These are phyloP conservation scores for Penicillium taxi DNA, from an alignment of 495 filamentous ascomycete genomes.

Conservation along the genomic window DNA sequence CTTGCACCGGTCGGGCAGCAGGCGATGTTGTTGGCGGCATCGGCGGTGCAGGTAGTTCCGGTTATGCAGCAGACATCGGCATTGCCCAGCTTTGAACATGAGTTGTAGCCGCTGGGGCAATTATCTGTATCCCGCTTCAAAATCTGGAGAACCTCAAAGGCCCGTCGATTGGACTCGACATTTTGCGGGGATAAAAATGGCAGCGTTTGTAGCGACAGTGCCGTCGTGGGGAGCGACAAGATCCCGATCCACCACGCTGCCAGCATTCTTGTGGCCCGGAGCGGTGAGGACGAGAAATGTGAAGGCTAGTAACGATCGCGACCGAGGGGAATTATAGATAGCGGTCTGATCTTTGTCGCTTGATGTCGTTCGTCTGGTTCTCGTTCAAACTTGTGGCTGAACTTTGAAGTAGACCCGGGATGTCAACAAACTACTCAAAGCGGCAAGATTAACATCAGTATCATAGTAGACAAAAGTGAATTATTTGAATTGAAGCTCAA, in stretches of 20 bases:
- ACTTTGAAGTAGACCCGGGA: conserved; percentile 10
- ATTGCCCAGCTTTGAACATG: conserved; percentile 43
- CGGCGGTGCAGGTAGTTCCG: conserved; percentile 48
- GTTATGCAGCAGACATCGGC: conserved; percentile 49
- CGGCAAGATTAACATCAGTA: conserved; percentile 19
- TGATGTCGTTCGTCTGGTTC: conserved; percentile 1
- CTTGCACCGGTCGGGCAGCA: conserved; percentile 56
- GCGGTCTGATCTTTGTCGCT: neutral
- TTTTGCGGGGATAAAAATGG: conserved; percentile 24
- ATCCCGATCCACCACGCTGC: conserved; percentile 32
- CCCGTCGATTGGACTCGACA: conserved; percentile 19
- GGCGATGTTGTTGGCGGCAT: conserved; percentile 52
- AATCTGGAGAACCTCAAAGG: conserved; percentile 33
- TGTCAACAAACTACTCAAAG: conserved; percentile 39
- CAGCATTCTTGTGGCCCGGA: conserved; percentile 29
- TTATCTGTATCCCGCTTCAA: conserved; percentile 35
- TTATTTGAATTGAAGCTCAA: neutral
- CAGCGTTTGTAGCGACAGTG: conserved; percentile 21
- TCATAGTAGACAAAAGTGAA: neutral
- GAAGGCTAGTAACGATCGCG: conserved; percentile 1
- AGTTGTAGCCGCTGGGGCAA: conserved; percentile 46
- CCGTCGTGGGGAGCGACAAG: conserved; percentile 27
- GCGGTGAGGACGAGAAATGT: neutral
- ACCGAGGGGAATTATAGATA: neutral
- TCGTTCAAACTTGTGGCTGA: conserved; percentile 8